Base-by-base conservation (phyloP, 768 basidiomycete genomes). In the Amanita muscaria region DNA sequence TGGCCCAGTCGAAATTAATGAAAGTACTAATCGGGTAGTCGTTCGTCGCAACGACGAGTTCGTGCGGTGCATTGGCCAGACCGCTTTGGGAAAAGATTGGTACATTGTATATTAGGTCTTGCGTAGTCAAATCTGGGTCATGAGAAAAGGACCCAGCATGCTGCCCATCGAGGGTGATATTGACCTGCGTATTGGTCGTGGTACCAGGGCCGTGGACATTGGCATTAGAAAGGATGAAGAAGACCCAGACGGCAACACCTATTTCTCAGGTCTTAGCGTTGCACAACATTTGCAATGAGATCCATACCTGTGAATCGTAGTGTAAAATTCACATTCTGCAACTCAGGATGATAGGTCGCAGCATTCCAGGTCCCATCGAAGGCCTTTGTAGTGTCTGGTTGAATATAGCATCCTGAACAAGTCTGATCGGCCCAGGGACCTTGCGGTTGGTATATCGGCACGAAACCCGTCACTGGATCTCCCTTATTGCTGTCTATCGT, bases 281-380 rank as follows among this genome's bases (percentile, higher is more conserved):
- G 10, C 25, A 23, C 9, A 31, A 10, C n/a, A n/a, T n/a, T n/a
- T n/a, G n/a, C n/a, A n/a, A n/a, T n/a, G n/a, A n/a, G n/a, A n/a
- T n/a, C n/a, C n/a, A n/a, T 24, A 47, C 46, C 46, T 15, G 46
- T 32, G 37, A 47, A 47, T 5, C 8, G 6, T 21, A 47, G 24
- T 1, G 38, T 42, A 23, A 64, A 49, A 56, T 8, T 51, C 57
- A 8, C 50, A 46, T 3, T 49, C 45, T 11, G 7, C 6, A 56
- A 38, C 4, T 36, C 37, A 8, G 62, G 58, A 46, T 51, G 51
- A 42, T 62, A 64, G 5, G 64, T 66, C 14, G 62, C 58, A 15
- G 59, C 59, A 12, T 53, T 57, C 46, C 61, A 65, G 10, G 65
- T 66, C 2, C 51, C 47, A 12, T 29, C 27, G 12, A 29, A 29